Base-by-base conservation (phyloP, 2,329 filamentous ascomycete species). In the Cladophialophora psammophila region DNA sequence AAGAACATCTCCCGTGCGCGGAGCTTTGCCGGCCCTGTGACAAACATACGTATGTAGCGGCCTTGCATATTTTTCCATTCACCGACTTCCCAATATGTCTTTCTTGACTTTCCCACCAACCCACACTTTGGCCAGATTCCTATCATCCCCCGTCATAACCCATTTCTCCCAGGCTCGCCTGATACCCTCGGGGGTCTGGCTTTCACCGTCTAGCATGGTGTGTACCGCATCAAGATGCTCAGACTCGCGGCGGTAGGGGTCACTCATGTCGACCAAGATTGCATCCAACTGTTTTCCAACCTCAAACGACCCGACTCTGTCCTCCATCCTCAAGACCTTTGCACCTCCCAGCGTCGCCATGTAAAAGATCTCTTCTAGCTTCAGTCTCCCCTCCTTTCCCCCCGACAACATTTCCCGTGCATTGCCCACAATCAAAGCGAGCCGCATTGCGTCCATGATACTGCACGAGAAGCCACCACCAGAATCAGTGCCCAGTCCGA, bases 261-360 rank as follows among this genome's bases (percentile, higher is more conserved):
- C 59, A 9, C 38, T 34, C 20, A 72, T 80, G 54, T 82, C 79
- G 2, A 89, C 76, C 66, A 83, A 76, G 32, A 87, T 67, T 0
- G 86, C 87, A 77, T 90, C 88, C 72, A 90, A 89, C 71, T 88
- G 82, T 79, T 88, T 89, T 0, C 87, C 87, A 0, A 81, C 77
- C 12, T 78, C 79, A 64, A 90, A 89, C 64, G 80, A 85, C 0
- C 88, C 88, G 38, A 90, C 76, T 71, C 78, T 80, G 0, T 73
- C 70, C 2, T 70, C 70, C 52, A 77, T 70, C 13, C 69, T 71
- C 50, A 76, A 70, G 2, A 78, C 75, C 20, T 69, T 59, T 1
- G 76, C 76, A 7, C 76, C 76, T 5, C 76, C 76, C 66, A 77
- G 62, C 2, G 76, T 78, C 1, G 76, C 76, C 31, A 78, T 69